Evolutionary conservation across 306 rosid species (phyloP), one percentile per base, ranked within the genome.

Genomic region (Prunus mume): DNA sequence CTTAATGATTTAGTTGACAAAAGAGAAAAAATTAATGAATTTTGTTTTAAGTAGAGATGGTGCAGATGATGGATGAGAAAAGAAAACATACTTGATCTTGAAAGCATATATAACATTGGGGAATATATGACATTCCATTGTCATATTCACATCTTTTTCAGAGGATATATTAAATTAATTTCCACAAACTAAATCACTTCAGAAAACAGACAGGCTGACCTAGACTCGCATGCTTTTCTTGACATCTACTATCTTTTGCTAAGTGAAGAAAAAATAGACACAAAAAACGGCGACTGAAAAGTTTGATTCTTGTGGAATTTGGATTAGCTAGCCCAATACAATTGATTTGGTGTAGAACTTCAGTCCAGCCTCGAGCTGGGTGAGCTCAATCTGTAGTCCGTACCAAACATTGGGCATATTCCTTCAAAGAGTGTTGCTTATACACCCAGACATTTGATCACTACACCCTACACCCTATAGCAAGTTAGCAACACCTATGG

Each of bases 131-230:
- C 72, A 83, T 80, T 84, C 87, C 67, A 67, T 80, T 71, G 82
- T 79, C 87, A 76, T 74, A 64, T 76, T 86, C 90, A 56, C 10
- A 63, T 13, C 76, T 70, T 86, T 83, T 79, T 63, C 80, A 69
- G 52, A 63, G 32, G 71, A 62, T 61, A 60, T 38, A 27, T 38
- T 38, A 13, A 6, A 20, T 25, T 56, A 45, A 5, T 20, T 66
- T 8, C 13, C 6, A 65, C 14, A 65, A 38, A 9, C 32, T n/a
- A 2, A 14, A 20, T 67, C 22, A 27, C 28, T 49, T 28, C 50
- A 34, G 17, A 32, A 65, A 12, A 63, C n/a, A 0, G 24, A 9
- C 68, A 63, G 1, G 46, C 68, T 63, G 22, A 63, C 22, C 68
- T 30, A 52, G 9, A 52, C 20, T 18, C 6, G 1, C 52, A 13